Base-by-base conservation (phyloP, 176 grass and related monocot species). In the Elymus sibiricus region DNA sequence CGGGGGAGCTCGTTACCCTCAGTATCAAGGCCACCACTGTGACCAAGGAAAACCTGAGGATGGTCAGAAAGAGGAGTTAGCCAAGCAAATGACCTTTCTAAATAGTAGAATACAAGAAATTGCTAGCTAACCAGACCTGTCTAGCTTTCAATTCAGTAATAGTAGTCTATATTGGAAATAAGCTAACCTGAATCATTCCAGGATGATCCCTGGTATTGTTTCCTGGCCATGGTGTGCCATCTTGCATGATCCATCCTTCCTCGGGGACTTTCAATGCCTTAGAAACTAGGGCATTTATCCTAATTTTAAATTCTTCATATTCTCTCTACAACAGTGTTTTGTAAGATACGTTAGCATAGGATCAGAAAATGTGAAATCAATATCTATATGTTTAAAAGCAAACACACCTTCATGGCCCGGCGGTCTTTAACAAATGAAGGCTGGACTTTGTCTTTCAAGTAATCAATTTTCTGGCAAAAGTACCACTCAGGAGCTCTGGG, bases 171-270 rank as follows among this genome's bases (percentile, higher is more conserved):
- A 80, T 47, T 77, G 17, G 78, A 70, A 66, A 86, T 80, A 70
- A 28, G 53, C 47, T 76, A 70, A 99, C 97, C 97, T 99, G 97
- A 83, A 99, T 99, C 97, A 99, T 99, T 88, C 97, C 97, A 90
- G 97, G 97, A 87, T 99, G 97, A 88, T 99, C 97, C 85, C 97
- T 99, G 49, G 94, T 99, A 85, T 99, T 99, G 85, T 99, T 99
- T 87, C 97, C 97, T 73, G 97, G 97, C 94, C 97, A 99, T 34
- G 97, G 97, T 72, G 97, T 99, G 37, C 94, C 97, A 91, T 99
- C 97, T 86, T 99, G 97, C 97, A 99, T 99, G 55, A 99, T 99
- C 97, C 97, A 99, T 77, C 97, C 97, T 83, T 99, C 97, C 80
- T 95, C 94, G 0, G 97, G 97, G 86, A 99, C 88, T 82, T 99